Evolutionary conservation across 164 flowering plant genomes (phyloP), one percentile per base, ranked within the genome.

Genomic region (Nelumbo lutea): DNA sequence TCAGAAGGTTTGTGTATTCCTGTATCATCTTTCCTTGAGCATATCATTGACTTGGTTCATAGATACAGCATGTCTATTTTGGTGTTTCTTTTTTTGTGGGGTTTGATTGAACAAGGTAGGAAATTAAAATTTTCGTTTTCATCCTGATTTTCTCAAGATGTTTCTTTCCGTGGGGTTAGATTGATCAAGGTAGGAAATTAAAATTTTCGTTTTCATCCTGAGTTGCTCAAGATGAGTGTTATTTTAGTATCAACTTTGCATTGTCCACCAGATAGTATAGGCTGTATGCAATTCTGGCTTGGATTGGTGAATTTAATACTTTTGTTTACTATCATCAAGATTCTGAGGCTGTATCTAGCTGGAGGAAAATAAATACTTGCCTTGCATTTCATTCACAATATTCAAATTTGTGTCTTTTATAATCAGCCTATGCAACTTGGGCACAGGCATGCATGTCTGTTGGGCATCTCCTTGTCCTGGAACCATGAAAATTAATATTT

Each of bases 1-100:
- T 62, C 87, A 86, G 73, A 88, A 88, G 97, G 98, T 94, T 8
- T 65, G 42, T 59, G 68, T 50, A 38, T 69, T 67, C 42, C 27
- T 48, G 52, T 47, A 42, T 47, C 5, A 39, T 51, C n/a, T 38
- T 46, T 69, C 64, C 67, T 72, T 55, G 3, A 40, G 9, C 48
- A 42, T n/a, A 42, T 41, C 3, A 66, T 66, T 66, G 57, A 42
- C 46, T 11, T 13, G 2, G 39, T 53, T 53, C 5, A 2, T 2
- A 13, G 11, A 2, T 41, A 13, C 2, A 4, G 5, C 1, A 10
- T 4, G 2, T 38, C 3, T 7, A 59, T 1, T 5, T 27, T 27
- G 27, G 27, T 27, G 27, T 27, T 27, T 27, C 27, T 27, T 27
- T 27, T 27, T 27, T 27, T 27, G 27, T 27, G 27, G 27, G 27